These are phyloP conservation scores for Xylariaceae sp. DNA, from an alignment of 2,329 filamentous ascomycete genomes.

Conservation along the genomic window DNA sequence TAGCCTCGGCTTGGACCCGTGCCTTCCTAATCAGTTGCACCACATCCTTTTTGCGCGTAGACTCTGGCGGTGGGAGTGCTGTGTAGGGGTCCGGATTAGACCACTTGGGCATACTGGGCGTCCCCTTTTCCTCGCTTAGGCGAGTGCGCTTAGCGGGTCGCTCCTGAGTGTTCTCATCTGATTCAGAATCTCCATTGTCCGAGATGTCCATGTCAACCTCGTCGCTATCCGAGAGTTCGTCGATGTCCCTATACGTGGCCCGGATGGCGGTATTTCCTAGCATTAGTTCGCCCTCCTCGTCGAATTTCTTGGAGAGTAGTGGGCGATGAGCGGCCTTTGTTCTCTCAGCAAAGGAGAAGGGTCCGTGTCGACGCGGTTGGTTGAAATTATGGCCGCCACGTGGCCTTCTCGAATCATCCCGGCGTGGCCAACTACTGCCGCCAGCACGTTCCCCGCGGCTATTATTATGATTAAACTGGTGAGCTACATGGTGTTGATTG, in stretches of 20 bases:
- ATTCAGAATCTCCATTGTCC: conserved; percentile 40
- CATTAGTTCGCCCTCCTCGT: conserved; percentile 40
- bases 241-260: conserved; percentile 49
- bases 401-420: conserved; percentile 13
- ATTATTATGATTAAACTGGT: conserved; percentile 1
- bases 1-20: conserved; percentile 54
- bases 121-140: conserved; percentile 33
- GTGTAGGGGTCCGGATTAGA: conserved; percentile 96
- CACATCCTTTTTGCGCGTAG: conserved; percentile 72
- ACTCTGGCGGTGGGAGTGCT: conserved; percentile 71
- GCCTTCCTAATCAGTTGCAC: conserved; percentile 90
- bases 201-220: conserved; percentile 63
- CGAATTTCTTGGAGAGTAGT: conserved; percentile 42
- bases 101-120: conserved; percentile 65
- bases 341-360: conserved; percentile 5
- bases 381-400: conserved; percentile 8
- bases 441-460: conserved; percentile 17
- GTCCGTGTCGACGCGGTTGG: conserved; percentile 7
- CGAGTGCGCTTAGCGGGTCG: conserved; percentile 43
- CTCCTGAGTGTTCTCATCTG: conserved; percentile 29
- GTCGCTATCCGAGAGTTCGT: conserved; percentile 57
- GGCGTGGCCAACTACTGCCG: conserved; percentile 9
- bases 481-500: conserved; percentile 2
- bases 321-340: conserved; percentile 34
- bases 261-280: conserved; percentile 42